Base-by-base conservation (phyloP, 2,329 filamentous ascomycete species). In the Aspergillus nomiae region DNA sequence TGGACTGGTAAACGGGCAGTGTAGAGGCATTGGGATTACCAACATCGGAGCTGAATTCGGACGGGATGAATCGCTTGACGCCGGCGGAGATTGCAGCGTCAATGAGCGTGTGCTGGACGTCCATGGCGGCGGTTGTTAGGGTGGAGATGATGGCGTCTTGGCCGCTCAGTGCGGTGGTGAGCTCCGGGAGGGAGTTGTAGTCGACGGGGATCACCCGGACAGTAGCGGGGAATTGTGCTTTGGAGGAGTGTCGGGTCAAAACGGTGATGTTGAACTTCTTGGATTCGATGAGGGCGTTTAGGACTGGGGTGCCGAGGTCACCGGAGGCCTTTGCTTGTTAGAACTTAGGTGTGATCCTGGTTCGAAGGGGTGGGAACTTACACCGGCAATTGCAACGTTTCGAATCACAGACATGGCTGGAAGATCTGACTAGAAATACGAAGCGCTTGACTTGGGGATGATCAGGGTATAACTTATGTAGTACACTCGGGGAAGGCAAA, bases 311-410 rank as follows among this genome's bases (percentile, higher is more conserved):
- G 21, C 57, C 57, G 12, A 59, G 57, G 16, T 41, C 34, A 12
- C 57, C 57, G 21, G 57, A 51, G 46, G 57, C 57, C 57, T 59
- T 54, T 34, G 51, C 5, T 41, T 36, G 51, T 54, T 54, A 54
- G 32, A 14, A 28, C 26, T 28, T 28, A 28, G 26, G 26, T 24
- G 26, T 19, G 7, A 32, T 53, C 5, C 14, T 8, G 21, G 3
- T 16, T 48, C 3, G 24, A 10, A 26, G 26, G 14, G 14, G 4
- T 36, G 28, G 51, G 3, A 21, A 9, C 46, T n/a, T 59, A 59
- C 57, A 12, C 57, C 57, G 19, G 57, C 46, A 9, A 59, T 59
- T 41, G 57, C 34, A 19, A 59, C 57, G 8, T 43, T 59, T 11
- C 34, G 30, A 6, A 59, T 59, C 2, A 10, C 4, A 3, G 32